These are phyloP conservation scores for Astraeus odoratus DNA, from an alignment of 768 basidiomycete genomes.

Conservation along the genomic window DNA sequence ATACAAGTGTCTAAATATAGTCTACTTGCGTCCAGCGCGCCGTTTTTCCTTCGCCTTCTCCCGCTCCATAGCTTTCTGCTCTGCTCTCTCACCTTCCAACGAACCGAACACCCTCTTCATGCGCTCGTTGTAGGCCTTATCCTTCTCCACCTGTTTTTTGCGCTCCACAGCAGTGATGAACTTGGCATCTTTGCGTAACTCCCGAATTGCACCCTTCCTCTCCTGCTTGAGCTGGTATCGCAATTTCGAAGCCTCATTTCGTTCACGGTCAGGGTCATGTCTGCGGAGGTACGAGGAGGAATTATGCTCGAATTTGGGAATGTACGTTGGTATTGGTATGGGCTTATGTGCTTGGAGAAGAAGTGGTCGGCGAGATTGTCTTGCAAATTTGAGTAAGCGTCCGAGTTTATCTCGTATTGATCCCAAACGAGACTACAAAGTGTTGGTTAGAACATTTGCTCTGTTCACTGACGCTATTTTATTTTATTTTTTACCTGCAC, in stretches of 20 bases:
- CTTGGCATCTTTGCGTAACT: slow-evolving; percentile 89
- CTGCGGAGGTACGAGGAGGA: slow-evolving; percentile 69
- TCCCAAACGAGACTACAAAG: slow-evolving; percentile 39
- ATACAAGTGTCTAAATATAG: not conserved
- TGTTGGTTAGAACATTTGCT: slow-evolving; percentile 6
- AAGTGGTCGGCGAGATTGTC: slow-evolving; percentile 69
- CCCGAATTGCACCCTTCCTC: slow-evolving; percentile 92
- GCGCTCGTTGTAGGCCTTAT: slow-evolving; percentile 66
- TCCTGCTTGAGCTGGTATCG: slow-evolving; percentile 91
- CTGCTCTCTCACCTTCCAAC: slow-evolving; percentile 83
- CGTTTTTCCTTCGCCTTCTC: slow-evolving; percentile 73
- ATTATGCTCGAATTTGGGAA: slow-evolving; percentile 85
- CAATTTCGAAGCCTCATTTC: slow-evolving; percentile 81
- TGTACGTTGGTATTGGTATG: slow-evolving; percentile 88
- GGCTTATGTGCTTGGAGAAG: slow-evolving; percentile 89
- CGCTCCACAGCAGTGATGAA: slow-evolving; percentile 90
- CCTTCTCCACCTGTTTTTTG: slow-evolving; percentile 80
- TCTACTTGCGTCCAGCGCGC: slow-evolving; percentile 66
- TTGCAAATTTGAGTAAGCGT: slow-evolving; percentile 67
- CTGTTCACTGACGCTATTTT: too few species aligned
- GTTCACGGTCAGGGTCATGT: slow-evolving; percentile 89
- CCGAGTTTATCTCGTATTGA: slow-evolving; percentile 43
- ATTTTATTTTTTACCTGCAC: slow-evolving; percentile 61
- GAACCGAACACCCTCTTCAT: slow-evolving; percentile 79
- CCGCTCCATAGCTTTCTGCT: slow-evolving; percentile 89